Base-by-base conservation (phyloP, 2,329 filamentous ascomycete species). In the Akanthomyces lecanii region DNA sequence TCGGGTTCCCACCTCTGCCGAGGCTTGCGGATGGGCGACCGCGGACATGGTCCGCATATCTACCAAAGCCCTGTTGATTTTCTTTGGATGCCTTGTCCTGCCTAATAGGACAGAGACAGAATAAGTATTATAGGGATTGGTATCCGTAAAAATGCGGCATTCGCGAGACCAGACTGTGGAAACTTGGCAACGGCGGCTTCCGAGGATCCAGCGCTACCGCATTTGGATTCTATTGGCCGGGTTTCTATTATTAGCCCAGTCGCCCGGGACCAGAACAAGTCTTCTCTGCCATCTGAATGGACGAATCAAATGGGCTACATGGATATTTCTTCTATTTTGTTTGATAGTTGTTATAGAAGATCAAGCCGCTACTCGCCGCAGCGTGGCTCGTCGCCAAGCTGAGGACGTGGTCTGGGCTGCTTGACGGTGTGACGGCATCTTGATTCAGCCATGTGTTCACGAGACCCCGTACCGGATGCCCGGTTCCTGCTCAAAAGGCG, bases 111-210 rank as follows among this genome's bases (percentile, higher is more conserved):
- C 33, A 36, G 40, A 25, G 14, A 14, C 14, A 12, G 18, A 51
- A 51, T 30, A 30, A n/a, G 8, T 21, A 23, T 6, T 33, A 10
- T 36, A 36, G 10, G 33, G 6, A 16, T 12, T n/a, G 7, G 14
- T 23, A 16, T n/a, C 2, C 14, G 33, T 36, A 36, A 11, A 5
- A 40, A 40, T 40, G 38, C 38, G 38, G 14, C 38, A 40, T 40
- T 7, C 38, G 14, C 11, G 38, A 53, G 16, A 38, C 28, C n/a
- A 10, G 7, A 36, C 8, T 36, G 30, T 53, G 30, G 33, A 36
- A 53, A 53, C 51, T 40, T 53, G 51, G 30, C 51, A 53, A 53
- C 51, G 51, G 51, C 51, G 51, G 33, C 30, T 53, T 53, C 51
- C 33, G 51, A 53, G n/a, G 51, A 40, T 33, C 51, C 33, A 21